Base-by-base conservation (phyloP, 2,329 filamentous ascomycete species). In the Diaporthe longicolla region DNA sequence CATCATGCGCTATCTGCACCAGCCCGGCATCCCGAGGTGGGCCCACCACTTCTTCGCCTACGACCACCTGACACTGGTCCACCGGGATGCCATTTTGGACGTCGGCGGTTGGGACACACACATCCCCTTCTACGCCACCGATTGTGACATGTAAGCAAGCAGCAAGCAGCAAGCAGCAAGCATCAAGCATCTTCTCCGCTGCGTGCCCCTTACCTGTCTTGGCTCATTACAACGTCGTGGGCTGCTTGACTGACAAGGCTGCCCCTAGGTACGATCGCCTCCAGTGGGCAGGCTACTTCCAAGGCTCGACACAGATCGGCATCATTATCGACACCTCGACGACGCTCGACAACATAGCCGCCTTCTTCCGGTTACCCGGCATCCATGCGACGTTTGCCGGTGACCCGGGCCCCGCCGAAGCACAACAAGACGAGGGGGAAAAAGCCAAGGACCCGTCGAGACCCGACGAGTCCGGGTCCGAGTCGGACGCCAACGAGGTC, bases 21-120 rank as follows among this genome's bases (percentile, higher is more conserved):
- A 80, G 13, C 80, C 79, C 0, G 79, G 82, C 35, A 81, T 83
- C 78, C 80, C 81, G 19, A 79, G 80, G 37, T 89, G 87, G 87
- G 84, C 83, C 3, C 82, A 85, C 63, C 84, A 84, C 61, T 88
- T 87, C 79, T 89, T 88, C 77, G 82, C 83, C 6, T 89, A 82
- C 75, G 87, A 89, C 77, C 84, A 84, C 71, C 82, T 89, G n/a
- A 83, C 86, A 0, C 81, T 88, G 17, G 85, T 89, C 29, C 89
- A 89, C 76, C 83, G 84, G 37, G 82, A 79, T 10, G 83, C 86
- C 8, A 84, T 84, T 71, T 81, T 84, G 65, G 80, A 82, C n/a
- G 80, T 87, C 48, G 82, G 88, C 21, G 85, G 82, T 0, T 89
- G 87, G 85, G 88, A 89, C 77, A 84, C 84, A 2, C 79, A 86